Evolutionary conservation across 768 basidiomycete genomes (phyloP).

Genomic region (Lactifluus pinguis): DNA sequence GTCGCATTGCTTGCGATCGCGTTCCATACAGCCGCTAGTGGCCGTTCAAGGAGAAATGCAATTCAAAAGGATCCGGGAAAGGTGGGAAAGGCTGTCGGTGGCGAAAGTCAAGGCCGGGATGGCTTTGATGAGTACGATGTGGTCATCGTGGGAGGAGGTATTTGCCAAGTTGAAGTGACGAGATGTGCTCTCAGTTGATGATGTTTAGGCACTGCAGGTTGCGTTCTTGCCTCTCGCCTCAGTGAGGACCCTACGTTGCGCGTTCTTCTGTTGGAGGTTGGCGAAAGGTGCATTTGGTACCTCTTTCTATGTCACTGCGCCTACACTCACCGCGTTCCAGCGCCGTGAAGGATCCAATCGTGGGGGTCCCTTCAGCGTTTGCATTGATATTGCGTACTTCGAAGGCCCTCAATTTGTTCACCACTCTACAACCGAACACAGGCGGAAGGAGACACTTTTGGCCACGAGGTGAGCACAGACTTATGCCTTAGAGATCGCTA

Average conservation of each 20-base stretch:
- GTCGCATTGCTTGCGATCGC: not conserved
- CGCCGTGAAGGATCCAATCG: not conserved
- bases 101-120: slow-evolving; percentile 1
- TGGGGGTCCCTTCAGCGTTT: slow-evolving; percentile 19
- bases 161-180: not conserved
- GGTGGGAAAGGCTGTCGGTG: slow-evolving; percentile 1
- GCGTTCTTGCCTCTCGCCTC: slow-evolving; percentile 49
- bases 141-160: slow-evolving; percentile 32
- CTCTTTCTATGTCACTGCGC: not conserved
- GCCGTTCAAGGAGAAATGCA: not conserved
- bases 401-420: slow-evolving; percentile 46
- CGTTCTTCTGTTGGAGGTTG: slow-evolving; percentile 52
- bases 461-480: slow-evolving; percentile 47
- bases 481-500: not conserved
- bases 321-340: not conserved
- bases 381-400: slow-evolving; percentile 34
- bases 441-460: slow-evolving; percentile 42
- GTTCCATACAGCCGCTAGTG: not conserved
- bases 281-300: slow-evolving; percentile 40
- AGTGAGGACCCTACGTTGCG: slow-evolving; percentile 45
- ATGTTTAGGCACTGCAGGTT: slow-evolving; percentile 47
- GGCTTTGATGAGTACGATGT: slow-evolving; percentile 28
- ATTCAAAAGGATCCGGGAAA: slow-evolving; percentile 2
- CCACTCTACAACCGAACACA: slow-evolving; percentile 46
- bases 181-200: not conserved